These are phyloP conservation scores for Trametes gibbosa DNA, from an alignment of 768 basidiomycete species.

Conservation along the genomic window DNA sequence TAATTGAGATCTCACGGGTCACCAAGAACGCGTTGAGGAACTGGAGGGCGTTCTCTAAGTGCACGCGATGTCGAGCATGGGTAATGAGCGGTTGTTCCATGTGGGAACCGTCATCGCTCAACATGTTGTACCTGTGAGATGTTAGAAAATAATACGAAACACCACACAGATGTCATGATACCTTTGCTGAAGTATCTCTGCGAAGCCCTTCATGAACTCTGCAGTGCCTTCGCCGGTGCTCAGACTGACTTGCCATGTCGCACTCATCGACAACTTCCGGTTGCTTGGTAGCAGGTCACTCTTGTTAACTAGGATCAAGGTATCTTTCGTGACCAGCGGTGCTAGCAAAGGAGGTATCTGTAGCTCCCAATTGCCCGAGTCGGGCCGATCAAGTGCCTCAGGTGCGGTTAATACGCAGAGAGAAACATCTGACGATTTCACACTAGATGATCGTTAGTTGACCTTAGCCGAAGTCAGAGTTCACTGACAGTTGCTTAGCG, in stretches of 20 bases:
- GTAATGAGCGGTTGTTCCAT: conserved; percentile 61
- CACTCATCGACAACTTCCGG: not conserved
- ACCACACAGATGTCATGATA: conserved; percentile 27
- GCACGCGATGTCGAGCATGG: conserved; percentile 74
- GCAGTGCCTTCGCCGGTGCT: conserved; percentile 53
- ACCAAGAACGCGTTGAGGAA: conserved; percentile 64
- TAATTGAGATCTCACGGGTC: conserved; percentile 31
- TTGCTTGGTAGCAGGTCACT: conserved; percentile 46
- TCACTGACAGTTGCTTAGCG: conserved; percentile 62
- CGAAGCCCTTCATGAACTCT: conserved; percentile 60
- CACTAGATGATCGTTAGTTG: conserved; percentile 38
- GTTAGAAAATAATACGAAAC: too few relatives aligned
- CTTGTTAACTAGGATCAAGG: conserved; percentile 80
- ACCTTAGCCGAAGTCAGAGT: not conserved
- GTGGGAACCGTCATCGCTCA: conserved; percentile 8
- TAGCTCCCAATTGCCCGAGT: conserved; percentile 17
- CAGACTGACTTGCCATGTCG: conserved; percentile 64
- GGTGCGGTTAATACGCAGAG: conserved; percentile 81
- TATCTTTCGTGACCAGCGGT: conserved; percentile 43
- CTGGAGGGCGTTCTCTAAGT: conserved; percentile 61
- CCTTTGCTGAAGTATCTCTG: conserved; percentile 47
- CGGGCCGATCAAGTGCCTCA: conserved; percentile 30
- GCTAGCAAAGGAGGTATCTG: conserved; percentile 46
- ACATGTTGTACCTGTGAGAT: conserved; percentile 12
- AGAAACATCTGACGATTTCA: conserved; percentile 63